Conservation (phyloP, 176 grass and related monocot genomes). For the Oryza coarctata region DNA sequence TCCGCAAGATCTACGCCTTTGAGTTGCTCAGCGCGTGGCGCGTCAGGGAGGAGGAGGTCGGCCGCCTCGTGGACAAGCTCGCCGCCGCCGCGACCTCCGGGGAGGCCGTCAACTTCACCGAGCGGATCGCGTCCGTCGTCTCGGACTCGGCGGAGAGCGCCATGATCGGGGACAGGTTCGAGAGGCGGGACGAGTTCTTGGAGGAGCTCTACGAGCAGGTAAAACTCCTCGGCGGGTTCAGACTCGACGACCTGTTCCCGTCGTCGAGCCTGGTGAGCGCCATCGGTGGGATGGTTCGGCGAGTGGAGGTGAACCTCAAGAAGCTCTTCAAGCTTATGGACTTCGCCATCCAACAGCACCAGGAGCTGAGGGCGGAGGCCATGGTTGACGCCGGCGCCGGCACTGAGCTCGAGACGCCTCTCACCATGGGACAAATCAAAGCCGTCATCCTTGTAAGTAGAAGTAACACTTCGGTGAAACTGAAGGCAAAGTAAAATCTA, state of each 20-base stretch:
- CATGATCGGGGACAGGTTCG: slow-evolving; percentile 38
- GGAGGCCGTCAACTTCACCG: neutral
- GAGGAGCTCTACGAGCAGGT: neutral
- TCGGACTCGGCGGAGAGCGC: slow-evolving; percentile 13
- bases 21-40: slow-evolving; percentile 37
- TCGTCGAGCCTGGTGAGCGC: neutral
- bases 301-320: neutral
- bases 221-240: neutral
- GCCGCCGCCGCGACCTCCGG: neutral
- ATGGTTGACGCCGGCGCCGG: neutral
- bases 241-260: slow-evolving; percentile 17
- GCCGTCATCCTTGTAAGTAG: neutral
- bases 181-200: slow-evolving; percentile 3
- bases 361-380: neutral
- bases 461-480: neutral
- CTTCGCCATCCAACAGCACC: neutral
- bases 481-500: no score
- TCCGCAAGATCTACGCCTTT: slow-evolving; percentile 5
- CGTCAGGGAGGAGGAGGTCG: slow-evolving; percentile 30
- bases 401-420: neutral
- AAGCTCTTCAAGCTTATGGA: slow-evolving; percentile 16
- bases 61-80: neutral
- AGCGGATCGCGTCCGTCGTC: slow-evolving; percentile 2
- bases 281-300: neutral
- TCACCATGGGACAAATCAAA: neutral